phyloP scores from a whole-genome alignment of 306 rosid genomes.

The Corylus americana region DNA sequence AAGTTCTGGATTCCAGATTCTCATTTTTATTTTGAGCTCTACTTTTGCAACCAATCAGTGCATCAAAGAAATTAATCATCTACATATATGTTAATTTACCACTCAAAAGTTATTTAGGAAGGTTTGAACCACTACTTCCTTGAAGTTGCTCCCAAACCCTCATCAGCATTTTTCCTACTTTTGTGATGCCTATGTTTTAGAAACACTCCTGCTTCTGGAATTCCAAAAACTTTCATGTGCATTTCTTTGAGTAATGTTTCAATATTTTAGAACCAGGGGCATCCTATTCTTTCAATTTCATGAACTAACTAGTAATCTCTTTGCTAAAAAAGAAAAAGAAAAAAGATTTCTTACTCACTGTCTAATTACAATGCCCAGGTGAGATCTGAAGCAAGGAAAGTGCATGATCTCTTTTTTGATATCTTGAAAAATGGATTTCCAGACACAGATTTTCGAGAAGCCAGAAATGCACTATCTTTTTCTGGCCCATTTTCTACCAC shows the following conservation, averaged over 20 bases:
- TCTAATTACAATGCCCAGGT: conserved; percentile 53
- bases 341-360: not conserved
- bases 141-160: not conserved
- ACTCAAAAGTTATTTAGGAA: not conserved
- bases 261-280: not conserved
- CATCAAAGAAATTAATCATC: conserved; percentile 13
- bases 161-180: not conserved
- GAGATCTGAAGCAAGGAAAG: conserved; percentile 81
- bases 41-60: not conserved
- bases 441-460: conserved; percentile 76
- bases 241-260: not conserved
- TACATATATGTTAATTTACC: not conserved
- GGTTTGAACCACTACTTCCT: not conserved
- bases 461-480: conserved; percentile 66
- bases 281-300: not conserved
- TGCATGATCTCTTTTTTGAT: conserved; percentile 87
- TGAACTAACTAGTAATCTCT: not conserved
- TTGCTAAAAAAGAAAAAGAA: not conserved
- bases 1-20: not conserved
- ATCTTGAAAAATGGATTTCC: conserved; percentile 80
- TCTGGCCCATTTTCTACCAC: conserved; percentile 41
- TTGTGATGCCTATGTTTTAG: not conserved
- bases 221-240: not conserved
- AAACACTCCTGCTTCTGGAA: not conserved
- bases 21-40: not conserved